Percentiles rank a stretch among this genome's conserved stretches.
phyloP scores from a whole-genome alignment of 805 yeast genomes.

The Komagataella kurtzmanii region DNA sequence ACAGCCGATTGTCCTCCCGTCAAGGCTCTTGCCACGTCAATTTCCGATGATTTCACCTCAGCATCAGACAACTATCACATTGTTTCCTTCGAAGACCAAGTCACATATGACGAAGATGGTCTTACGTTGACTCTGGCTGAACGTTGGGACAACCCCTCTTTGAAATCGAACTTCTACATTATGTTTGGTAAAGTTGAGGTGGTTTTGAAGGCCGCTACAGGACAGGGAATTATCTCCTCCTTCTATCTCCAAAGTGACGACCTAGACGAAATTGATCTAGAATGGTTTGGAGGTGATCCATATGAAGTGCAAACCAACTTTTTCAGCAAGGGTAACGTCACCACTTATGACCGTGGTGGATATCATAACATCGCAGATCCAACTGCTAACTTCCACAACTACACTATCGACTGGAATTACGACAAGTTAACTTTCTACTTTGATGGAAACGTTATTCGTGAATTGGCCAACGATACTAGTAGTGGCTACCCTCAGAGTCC shows the following conservation, averaged over 20 bases:
- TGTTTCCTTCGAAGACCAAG: constrained; percentile 27
- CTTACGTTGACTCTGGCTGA: constrained; percentile 42
- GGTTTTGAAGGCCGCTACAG: constrained; percentile 56
- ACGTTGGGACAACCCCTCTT: constrained; percentile 65
- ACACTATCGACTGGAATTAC: constrained; percentile 75
- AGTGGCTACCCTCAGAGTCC: constrained; percentile 90
- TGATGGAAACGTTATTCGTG: constrained; percentile 60
- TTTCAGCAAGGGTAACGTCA: constrained; percentile 69
- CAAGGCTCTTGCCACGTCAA: constrained; percentile 47
- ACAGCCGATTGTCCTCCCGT: constrained; percentile 22
- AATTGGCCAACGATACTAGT: constrained; percentile 34
- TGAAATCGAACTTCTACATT: constrained; percentile 66
- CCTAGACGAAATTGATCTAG: constrained; percentile 80
- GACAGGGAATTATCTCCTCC: constrained; percentile 70
- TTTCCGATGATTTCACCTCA: constrained; percentile 36
- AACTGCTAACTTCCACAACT: constrained; percentile 50
- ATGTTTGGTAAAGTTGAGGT: constrained; percentile 85
- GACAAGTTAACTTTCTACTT: constrained; percentile 54
- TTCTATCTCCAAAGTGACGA: constrained; percentile 75
- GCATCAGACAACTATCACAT: constrained; percentile 29
- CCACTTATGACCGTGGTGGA: constrained; percentile 70
- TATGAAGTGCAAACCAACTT: constrained; percentile 66
- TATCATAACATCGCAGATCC: constrained; percentile 51
- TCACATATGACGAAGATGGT: constrained; percentile 44
- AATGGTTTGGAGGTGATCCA: constrained; percentile 75